Base-by-base conservation (phyloP, 306 rosid species). In the Abrus precatorius region DNA sequence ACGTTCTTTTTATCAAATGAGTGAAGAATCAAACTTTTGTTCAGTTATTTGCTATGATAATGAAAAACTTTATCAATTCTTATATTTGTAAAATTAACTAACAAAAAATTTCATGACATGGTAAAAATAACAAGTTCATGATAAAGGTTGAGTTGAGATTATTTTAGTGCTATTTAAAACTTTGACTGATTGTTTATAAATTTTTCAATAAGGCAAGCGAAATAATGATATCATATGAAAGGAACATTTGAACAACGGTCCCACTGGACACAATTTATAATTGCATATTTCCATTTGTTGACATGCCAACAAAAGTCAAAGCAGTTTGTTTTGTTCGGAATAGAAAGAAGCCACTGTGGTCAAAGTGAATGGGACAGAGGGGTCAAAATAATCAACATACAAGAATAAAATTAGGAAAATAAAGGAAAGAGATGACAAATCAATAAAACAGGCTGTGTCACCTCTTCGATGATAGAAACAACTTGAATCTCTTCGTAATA, bases 291-390 rank as follows among this genome's bases (percentile, higher is more conserved):
- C 48, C 32, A n/a, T 56, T 68, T 79, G 52, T 69, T 79, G 70
- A 79, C 77, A 45, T 69, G 47, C 5, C 11, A 44, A 14, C 30
- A 69, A 49, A 56, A 69, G 83, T 69, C 83, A 79, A 79, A 44
- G 48, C 8, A 54, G 49, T 5, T 43, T 78, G 82, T 67, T 68
- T 33, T 45, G 62, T 69, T 57, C 43, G n/a, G 61, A 40, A 48
- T 47, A 20, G 56, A 69, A 69, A 49, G 69, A 78, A 7, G 55
- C 10, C 65, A 44, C 5, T 6, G 33, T 3, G 53, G 75, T 67
- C 67, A 77, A 67, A 67, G 45, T 41, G 55, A 66, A 74, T 11
- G 68, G 56, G 53, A 27, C 56, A 52, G 12, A 52, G 27, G 33
- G n/a, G 54, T 53, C 27, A 55, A 41, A 56, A 66, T 44, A 28